Base-by-base conservation (phyloP, 805 yeast genomes). In the Candida sanyiensis region DNA sequence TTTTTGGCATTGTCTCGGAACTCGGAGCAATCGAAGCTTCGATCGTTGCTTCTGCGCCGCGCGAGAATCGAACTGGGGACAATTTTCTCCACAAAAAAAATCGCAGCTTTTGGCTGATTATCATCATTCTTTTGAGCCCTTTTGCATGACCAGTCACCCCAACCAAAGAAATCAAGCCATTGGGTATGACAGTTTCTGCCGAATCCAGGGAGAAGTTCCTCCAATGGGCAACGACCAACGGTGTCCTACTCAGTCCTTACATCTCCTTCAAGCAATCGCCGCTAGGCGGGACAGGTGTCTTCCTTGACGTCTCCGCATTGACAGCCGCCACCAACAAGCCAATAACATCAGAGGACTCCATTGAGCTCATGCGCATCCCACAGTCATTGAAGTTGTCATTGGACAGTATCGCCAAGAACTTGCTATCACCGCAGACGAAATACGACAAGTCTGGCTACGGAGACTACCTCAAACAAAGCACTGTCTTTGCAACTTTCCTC, bases 351-450 rank as follows among this genome's bases (percentile, higher is more conserved):
- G 42, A 35, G 10, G 52, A 42, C 1, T 40, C 47, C 3, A 35
- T 63, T 12, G 69, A 61, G 38, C 45, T 72, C 7, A 37, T 72
- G 37, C 50, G 75, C 34, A 52, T 72, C 2, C 72, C 75, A 0
- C 38, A 47, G 5, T n/a, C 23, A 0, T 34, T 52, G 6, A 52
- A 63, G 0, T 51, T 66, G 15, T 62, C 64, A 34, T 52, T 71
- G 7, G 57, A 59, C 24, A 48, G 52, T 4, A 56, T 62, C 33
- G 41, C 50, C 16, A 13, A 30, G 6, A 42, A 44, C 8, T 21
- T 57, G 10, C 38, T 56, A 22, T 23, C 34, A 9, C 33, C 42
- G 12, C 49, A 51, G 34, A 13, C 34, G 11, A 44, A 46, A 10
- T 47, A 48, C 16, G 60, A 52, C 17, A 18, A 17, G 1, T 7